Percentiles rank a stretch among this genome's conserved stretches.
Evolutionary conservation across 2,329 filamentous ascomycete species (phyloP).

Genomic region (Phyllosticta paracitricarpa): DNA sequence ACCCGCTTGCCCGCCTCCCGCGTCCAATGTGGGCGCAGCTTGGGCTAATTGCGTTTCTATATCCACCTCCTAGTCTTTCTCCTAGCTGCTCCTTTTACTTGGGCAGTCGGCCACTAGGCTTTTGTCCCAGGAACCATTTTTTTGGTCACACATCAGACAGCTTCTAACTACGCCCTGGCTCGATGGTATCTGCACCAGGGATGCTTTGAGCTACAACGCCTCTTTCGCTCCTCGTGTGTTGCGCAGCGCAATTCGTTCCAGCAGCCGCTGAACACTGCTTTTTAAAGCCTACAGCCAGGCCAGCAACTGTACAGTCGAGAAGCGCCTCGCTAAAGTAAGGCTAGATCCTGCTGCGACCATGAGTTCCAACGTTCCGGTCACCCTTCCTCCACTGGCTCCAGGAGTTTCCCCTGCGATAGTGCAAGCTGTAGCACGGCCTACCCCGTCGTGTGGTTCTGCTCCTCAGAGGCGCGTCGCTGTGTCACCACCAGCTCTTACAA

Average conservation of each 20-base stretch:
- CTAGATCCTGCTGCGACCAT: slow-evolving; percentile 5
- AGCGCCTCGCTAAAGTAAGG: background rate
- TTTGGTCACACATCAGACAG: background rate
- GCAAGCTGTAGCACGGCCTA: slow-evolving; percentile 1
- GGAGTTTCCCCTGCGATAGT: slow-evolving; percentile 6
- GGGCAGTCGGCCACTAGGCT: background rate
- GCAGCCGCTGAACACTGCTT: background rate
- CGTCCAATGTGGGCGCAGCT: background rate
- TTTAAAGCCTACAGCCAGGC: background rate
- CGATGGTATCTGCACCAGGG: background rate
- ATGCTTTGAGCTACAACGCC: background rate
- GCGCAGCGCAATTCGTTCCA: background rate
- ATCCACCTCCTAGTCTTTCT: background rate
- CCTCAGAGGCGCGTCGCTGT: slow-evolving; percentile 27
- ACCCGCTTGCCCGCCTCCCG: background rate
- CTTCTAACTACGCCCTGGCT: background rate
- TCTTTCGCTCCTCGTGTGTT: background rate
- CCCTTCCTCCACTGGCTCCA: slow-evolving; percentile 9
- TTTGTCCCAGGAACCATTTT: background rate
- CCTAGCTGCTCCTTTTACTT: background rate
- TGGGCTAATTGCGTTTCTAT: slow-evolving; percentile 2
- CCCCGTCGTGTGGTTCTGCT: slow-evolving; percentile 16
- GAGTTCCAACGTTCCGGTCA: slow-evolving; percentile 2
- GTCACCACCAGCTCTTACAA: slow-evolving; percentile 33
- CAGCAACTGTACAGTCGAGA: background rate